Percentiles rank a stretch among this genome's conserved stretches.
Evolutionary conservation across 139 green algal genomes (phyloP).

Genomic region (Pseudopediastrum boryanum): DNA sequence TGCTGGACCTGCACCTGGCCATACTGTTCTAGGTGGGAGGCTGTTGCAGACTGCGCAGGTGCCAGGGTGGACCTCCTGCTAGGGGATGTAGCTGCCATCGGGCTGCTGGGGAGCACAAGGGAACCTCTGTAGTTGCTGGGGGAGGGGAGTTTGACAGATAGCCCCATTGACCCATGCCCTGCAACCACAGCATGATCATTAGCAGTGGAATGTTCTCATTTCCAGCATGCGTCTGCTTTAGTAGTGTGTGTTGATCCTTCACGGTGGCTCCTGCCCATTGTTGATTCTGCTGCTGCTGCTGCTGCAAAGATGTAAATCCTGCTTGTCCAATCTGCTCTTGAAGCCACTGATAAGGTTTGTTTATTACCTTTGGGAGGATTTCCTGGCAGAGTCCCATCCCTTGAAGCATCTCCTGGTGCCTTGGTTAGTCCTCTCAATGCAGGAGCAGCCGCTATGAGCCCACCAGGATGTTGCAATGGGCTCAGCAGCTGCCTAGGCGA

Average conservation of each 20-base stretch:
- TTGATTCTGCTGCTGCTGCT: neutral
- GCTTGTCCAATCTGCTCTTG: no score
- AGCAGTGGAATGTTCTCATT: no score
- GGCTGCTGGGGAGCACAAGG: conserved; percentile 23
- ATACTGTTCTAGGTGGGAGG: neutral
- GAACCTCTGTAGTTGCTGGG: neutral
- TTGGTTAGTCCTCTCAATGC: no score
- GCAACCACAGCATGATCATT: neutral
- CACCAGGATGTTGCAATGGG: conserved; percentile 7
- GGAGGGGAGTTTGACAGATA: neutral
- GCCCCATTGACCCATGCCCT: neutral
- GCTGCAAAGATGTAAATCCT: no score
- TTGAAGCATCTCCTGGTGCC: no score
- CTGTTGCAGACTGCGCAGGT: neutral
- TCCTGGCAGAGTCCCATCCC: no score
- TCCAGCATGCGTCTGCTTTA: no score
- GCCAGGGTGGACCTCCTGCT: neutral
- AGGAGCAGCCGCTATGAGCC: no score
- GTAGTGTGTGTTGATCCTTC: neutral
- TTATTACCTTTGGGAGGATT: no score
- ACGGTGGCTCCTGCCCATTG: neutral
- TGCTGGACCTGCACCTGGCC: neutral
- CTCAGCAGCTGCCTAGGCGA: neutral
- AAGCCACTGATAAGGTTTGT: no score
- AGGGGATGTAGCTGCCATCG: conserved; percentile 22